These are phyloP conservation scores for Albophoma yamanashiensis DNA, from an alignment of 2,329 filamentous ascomycete genomes.

Conservation along the genomic window DNA sequence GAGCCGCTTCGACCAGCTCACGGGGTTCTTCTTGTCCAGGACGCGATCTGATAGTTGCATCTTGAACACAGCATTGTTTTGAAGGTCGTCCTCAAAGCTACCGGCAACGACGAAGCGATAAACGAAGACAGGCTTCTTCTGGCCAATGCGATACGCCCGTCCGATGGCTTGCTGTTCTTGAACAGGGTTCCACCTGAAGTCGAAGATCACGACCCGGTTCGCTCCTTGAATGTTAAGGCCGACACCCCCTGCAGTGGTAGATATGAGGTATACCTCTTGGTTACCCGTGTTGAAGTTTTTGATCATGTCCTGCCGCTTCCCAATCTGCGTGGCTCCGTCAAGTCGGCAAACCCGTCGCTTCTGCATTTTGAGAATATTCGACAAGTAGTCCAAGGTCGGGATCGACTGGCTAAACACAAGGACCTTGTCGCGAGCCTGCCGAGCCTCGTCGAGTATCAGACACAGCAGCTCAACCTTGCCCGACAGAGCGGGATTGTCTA, in stretches of 20 bases:
- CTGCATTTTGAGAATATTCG: conserved; percentile 39
- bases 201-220: conserved; percentile 78
- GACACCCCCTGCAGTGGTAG: conserved; percentile 69
- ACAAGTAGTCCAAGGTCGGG: conserved; percentile 58
- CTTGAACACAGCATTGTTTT: conserved; percentile 73
- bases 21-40: conserved; percentile 71
- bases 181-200: conserved; percentile 71
- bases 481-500: conserved; percentile 43
- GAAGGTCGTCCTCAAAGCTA: conserved; percentile 66
- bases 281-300: conserved; percentile 56
- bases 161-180: conserved; percentile 82
- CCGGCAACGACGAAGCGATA: conserved; percentile 73
- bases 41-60: conserved; percentile 67
- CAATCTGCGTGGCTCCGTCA: conserved; percentile 52
- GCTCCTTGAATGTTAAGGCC: conserved; percentile 78
- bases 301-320: conserved; percentile 48
- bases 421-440: conserved; percentile 55
- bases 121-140: conserved; percentile 70
- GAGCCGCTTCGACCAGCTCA: conserved; percentile 51
- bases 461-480: conserved; percentile 59
- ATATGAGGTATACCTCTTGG: conserved; percentile 63
- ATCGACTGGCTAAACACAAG: conserved; percentile 72
- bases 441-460: conserved; percentile 57
- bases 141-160: conserved; percentile 75
- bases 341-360: conserved; percentile 45